These are phyloP conservation scores for Fusarium anguioides DNA, from an alignment of 2,329 filamentous ascomycete genomes.

Conservation along the genomic window DNA sequence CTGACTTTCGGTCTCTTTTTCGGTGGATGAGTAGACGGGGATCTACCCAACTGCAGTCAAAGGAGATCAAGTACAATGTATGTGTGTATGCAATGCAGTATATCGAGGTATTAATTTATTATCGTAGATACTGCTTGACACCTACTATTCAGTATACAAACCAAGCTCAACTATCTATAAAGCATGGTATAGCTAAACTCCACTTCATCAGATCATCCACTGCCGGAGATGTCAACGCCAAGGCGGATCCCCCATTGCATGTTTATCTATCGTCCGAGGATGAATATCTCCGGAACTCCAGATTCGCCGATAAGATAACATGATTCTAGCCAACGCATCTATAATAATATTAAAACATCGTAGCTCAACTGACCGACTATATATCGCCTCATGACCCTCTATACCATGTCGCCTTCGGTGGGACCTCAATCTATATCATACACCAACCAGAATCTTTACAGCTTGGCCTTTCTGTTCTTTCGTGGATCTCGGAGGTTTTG, in stretches of 20 bases:
- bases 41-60: background rate
- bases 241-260: constrained; percentile 8
- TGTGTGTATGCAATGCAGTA: background rate
- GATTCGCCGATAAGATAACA: constrained; percentile 14
- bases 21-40: background rate
- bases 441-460: constrained; percentile 44
- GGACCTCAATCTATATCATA: background rate
- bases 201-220: constrained; percentile 14
- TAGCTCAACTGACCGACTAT: background rate
- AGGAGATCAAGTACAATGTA: background rate
- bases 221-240: constrained; percentile 25
- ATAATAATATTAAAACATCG: background rate
- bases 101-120: background rate
- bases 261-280: constrained; percentile 24
- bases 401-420: background rate
- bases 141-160: background rate
- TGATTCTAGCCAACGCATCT: background rate
- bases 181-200: background rate
- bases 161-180: background rate
- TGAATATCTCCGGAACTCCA: constrained; percentile 23
- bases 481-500: constrained; percentile 49
- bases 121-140: background rate
- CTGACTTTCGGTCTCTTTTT: constrained; percentile 3
- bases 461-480: constrained; percentile 54
- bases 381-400: background rate